Evolutionary conservation across 495 filamentous ascomycete species (phyloP).

Genomic region (Haplographium delicatum): DNA sequence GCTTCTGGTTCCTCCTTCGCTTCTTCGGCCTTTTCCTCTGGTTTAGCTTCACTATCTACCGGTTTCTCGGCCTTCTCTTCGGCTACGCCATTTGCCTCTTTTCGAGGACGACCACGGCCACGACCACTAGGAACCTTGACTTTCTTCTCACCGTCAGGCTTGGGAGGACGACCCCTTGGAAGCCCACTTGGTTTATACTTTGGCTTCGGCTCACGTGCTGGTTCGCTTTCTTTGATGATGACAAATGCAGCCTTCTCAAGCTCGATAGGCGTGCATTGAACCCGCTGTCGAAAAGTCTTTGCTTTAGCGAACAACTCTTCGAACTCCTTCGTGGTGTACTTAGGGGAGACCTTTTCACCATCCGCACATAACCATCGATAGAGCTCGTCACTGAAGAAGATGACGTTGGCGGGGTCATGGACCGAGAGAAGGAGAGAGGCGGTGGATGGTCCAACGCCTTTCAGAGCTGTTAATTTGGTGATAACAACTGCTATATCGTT

Average conservation of each 20-base stretch:
- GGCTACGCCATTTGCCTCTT: constrained; percentile 4
- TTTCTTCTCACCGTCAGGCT: constrained; percentile 23
- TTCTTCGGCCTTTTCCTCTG: background rate
- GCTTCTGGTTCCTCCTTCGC: constrained; percentile 2
- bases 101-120: constrained; percentile 10
- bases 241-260: constrained; percentile 68
- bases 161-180: constrained; percentile 17
- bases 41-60: background rate
- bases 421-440: constrained; percentile 65
- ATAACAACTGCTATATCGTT: constrained; percentile 43
- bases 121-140: constrained; percentile 17
- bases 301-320: constrained; percentile 42
- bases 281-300: constrained; percentile 36
- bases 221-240: constrained; percentile 36
- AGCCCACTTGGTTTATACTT: constrained; percentile 15
- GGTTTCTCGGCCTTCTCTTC: background rate
- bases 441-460: constrained; percentile 68
- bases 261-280: constrained; percentile 52
- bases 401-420: constrained; percentile 47
- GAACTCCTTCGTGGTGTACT: constrained; percentile 65
- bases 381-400: constrained; percentile 75
- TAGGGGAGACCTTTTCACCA: constrained; percentile 37
- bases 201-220: constrained; percentile 13
- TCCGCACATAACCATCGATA: constrained; percentile 58
- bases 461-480: constrained; percentile 43